Conservation (phyloP, 768 basidiomycete species). For the Russula sp. region DNA sequence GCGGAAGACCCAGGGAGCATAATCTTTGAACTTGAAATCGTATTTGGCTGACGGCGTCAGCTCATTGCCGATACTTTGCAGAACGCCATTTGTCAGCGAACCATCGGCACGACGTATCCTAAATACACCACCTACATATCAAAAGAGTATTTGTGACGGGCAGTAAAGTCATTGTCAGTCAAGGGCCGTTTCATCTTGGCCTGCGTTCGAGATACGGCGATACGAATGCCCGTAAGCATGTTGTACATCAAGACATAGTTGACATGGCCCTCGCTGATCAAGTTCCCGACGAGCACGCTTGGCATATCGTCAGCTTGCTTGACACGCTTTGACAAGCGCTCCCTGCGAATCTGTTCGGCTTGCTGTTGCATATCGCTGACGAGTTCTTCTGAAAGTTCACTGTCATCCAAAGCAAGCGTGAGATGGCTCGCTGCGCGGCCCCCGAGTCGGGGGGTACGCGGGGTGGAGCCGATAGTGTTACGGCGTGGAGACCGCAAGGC, state of each 20-base stretch:
- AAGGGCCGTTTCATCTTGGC: constrained; percentile 87
- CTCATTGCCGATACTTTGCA: constrained; percentile 83
- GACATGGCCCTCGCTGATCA: constrained; percentile 97
- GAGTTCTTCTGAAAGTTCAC: constrained; percentile 44
- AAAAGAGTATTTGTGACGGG: constrained; percentile 92
- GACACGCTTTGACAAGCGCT: constrained; percentile 65
- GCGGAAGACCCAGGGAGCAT: constrained; percentile 97
- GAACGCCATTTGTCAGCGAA: background rate
- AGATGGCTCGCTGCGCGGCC: constrained; percentile 26
- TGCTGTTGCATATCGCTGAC: constrained; percentile 82
- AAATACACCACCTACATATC: constrained; percentile 67
- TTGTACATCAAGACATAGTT: constrained; percentile 99
- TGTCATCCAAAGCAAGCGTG: constrained; percentile 32
- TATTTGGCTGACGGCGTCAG: constrained; percentile 96
- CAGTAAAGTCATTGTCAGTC: constrained; percentile 78
- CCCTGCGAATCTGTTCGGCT: constrained; percentile 78
- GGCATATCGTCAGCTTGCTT: constrained; percentile 44
- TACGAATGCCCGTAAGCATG: constrained; percentile 98
- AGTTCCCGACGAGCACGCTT: constrained; percentile 67
- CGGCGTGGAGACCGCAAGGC: constrained; percentile 45
- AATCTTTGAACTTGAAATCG: constrained; percentile 99
- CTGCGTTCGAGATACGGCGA: constrained; percentile 92
- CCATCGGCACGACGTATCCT: constrained; percentile 14
- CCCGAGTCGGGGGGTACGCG: constrained; percentile 13
- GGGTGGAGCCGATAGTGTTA: constrained; percentile 59